These are phyloP conservation scores for Phytophthora melonis DNA, from an alignment of 352 stramenopile species.

Conservation along the genomic window DNA sequence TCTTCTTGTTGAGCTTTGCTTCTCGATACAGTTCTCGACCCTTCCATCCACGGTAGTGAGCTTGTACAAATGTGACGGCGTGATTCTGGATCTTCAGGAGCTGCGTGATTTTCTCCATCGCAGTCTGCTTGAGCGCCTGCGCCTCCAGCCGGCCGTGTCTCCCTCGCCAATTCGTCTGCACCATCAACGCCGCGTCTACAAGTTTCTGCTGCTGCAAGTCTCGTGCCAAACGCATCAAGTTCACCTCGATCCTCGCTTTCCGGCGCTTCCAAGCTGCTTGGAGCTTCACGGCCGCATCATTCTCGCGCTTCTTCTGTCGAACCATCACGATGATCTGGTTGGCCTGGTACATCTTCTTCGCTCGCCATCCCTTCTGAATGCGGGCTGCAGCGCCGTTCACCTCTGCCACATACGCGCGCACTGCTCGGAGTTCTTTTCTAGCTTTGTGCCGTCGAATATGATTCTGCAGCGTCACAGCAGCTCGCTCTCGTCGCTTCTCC, in stretches of 20 bases:
- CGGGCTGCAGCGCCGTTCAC: slow-evolving; percentile 44
- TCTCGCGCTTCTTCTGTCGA: slow-evolving; percentile 42
- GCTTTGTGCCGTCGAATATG: slow-evolving; percentile 50
- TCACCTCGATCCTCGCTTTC: slow-evolving; percentile 48
- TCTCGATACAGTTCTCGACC: slow-evolving; percentile 71
- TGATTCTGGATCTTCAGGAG: slow-evolving; percentile 70
- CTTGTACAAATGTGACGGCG: slow-evolving; percentile 80
- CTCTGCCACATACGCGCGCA: slow-evolving; percentile 33
- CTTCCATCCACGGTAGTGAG: slow-evolving; percentile 72
- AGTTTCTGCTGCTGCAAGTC: slow-evolving; percentile 50
- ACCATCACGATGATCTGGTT: slow-evolving; percentile 55
- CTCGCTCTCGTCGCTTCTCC: slow-evolving; percentile 45
- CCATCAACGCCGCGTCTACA: slow-evolving; percentile 40
- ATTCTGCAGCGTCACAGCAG: slow-evolving; percentile 54
- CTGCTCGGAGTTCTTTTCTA: slow-evolving; percentile 44
- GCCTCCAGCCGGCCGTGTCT: slow-evolving; percentile 44
- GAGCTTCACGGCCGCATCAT: slow-evolving; percentile 59
- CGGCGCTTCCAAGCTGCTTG: slow-evolving; percentile 71
- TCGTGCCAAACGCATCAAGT: slow-evolving; percentile 51
- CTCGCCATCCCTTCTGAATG: slow-evolving; percentile 69
- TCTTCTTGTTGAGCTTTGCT: slow-evolving; percentile 70
- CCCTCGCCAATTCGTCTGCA: slow-evolving; percentile 65
- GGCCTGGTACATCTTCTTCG: slow-evolving; percentile 49
- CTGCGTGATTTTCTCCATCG: slow-evolving; percentile 51
- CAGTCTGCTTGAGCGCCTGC: slow-evolving; percentile 37